A percentile compares a stretch with the other conserved stretches of the same genome.
Conservation (phyloP, 1,139 yeast genomes). For the Saccharomyces hybrid region DNA sequence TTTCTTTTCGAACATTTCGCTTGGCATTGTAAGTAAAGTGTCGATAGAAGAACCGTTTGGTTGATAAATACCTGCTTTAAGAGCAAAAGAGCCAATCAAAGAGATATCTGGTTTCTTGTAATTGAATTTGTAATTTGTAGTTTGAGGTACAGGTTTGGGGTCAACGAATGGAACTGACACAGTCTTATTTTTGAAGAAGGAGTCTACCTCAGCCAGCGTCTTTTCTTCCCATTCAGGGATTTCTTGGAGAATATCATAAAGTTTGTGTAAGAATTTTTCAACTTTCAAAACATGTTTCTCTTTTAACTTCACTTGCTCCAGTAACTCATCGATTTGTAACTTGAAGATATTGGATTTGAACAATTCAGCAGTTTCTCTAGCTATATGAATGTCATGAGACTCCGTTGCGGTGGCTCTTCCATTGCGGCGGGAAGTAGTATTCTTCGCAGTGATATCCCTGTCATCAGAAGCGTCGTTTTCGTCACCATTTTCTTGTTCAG, state of each 20-base stretch:
- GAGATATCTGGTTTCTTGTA: constrained; percentile 70
- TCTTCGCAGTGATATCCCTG: constrained; percentile 9
- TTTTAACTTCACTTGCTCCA: constrained; percentile 69
- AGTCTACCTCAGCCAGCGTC: constrained; percentile 46
- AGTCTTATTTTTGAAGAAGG: constrained; percentile 43
- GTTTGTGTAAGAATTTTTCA: constrained; percentile 69
- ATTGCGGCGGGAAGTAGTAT: constrained; percentile 8
- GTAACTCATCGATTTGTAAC: constrained; percentile 83
- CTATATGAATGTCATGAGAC: constrained; percentile 83
- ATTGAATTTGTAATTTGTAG: constrained; percentile 61
- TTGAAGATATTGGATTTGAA: constrained; percentile 93
- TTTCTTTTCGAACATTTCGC: constrained; percentile 64
- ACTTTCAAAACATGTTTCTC: constrained; percentile 58
- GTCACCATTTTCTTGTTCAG: constrained; percentile 10
- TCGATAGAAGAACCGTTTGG: constrained; percentile 66
- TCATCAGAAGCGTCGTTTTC: constrained; percentile 19
- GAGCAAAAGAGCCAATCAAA: constrained; percentile 82
- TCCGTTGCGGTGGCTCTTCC: constrained; percentile 33
- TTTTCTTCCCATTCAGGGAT: constrained; percentile 50
- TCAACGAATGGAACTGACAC: constrained; percentile 80
- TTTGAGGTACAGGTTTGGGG: constrained; percentile 61
- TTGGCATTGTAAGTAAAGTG: constrained; percentile 76
- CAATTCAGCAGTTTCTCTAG: constrained; percentile 87
- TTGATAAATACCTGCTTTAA: constrained; percentile 66
- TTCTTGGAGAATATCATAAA: constrained; percentile 61